Evolutionary conservation across 2,329 filamentous ascomycete species (phyloP), one percentile per base, ranked within the genome.

Genomic region (Ceratocystis colombiana): DNA sequence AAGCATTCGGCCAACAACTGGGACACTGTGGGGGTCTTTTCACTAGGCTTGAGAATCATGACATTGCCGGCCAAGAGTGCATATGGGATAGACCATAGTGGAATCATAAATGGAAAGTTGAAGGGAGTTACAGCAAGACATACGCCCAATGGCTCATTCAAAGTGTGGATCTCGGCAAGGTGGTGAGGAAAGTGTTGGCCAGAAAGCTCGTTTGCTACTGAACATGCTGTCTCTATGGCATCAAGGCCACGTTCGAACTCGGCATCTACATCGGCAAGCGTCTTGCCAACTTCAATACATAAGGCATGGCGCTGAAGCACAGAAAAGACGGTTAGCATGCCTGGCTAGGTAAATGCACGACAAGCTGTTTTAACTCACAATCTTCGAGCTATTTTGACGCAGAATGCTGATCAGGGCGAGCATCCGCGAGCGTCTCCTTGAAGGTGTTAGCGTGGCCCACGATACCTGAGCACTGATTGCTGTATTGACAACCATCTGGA

Each of bases 41-140:
- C 81, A 25, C 76, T 79, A 22, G 77, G 76, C 72, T 84, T 84
- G 17, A 83, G 68, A 2, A 84, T 77, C 28, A 83, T 75, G 0
- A 77, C 77, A 70, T 80, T 80, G 10, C 80, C 80, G 0, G 77
- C 74, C 1, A 76, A 77, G 25, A 84, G 71, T 0, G 80, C 79
- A 0, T 80, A 78, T 0, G 77, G 80, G 33, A 78, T 69, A 71
- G 84, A 84, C 68, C 73, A 72, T 0, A 73, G 74, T 30, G 80
- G 75, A 67, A 79, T 78, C 1, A 77, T 65, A 1, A 82, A 69
- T 0, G 81, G 77, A 0, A 76, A 76, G 68, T 84, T 84, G 80
- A 82, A 85, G 0, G 82, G 82, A 61, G 84, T 82, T 64, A 86
- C 85, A 15, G 75, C 75, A 0, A 77, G 82, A 0, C 77, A 78